Evolutionary conservation across 495 filamentous ascomycete genomes (phyloP).

Genomic region (Lophiotrema nucula): DNA sequence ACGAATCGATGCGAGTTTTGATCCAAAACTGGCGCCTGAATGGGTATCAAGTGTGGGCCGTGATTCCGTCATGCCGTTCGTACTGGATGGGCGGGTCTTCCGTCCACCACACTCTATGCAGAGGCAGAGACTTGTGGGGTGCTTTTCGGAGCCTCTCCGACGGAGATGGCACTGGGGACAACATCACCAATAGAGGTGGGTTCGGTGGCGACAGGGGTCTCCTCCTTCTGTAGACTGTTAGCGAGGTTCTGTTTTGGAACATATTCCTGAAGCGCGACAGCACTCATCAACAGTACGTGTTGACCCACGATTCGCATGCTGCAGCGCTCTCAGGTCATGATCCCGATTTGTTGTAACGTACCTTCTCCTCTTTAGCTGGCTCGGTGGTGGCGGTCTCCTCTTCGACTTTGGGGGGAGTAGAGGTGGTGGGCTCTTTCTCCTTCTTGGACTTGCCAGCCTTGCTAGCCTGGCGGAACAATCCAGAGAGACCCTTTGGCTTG

Average conservation of each 20-base stretch:
- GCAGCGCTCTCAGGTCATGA: too few relatives aligned
- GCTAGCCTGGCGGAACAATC: conserved; percentile 34
- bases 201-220: conserved; percentile 8
- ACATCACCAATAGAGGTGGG: conserved; percentile 42
- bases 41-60: conserved; percentile 26
- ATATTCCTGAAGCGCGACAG: too few relatives aligned
- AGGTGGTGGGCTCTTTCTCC: conserved; percentile 41
- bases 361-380: conserved; percentile 27
- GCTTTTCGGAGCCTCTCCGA: conserved; percentile 39
- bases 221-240: conserved; percentile 4
- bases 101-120: conserved; percentile 44
- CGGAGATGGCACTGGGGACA: conserved; percentile 39
- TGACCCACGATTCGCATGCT: too few relatives aligned
- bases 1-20: conserved; percentile 15
- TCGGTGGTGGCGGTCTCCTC: conserved; percentile 40
- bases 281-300: too few relatives aligned
- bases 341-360: too few relatives aligned
- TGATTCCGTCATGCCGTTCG: conserved; percentile 37
- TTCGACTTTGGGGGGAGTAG: conserved; percentile 43
- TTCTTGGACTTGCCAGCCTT: conserved; percentile 37
- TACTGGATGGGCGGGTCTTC: conserved; percentile 31
- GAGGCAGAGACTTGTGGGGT: conserved; percentile 43
- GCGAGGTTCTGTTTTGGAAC: too few relatives aligned
- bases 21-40: conserved; percentile 30
- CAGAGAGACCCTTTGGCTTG: conserved; percentile 23